Evolutionary conservation across 441 rosid genomes (phyloP).

Genomic region (Metrosideros polymorpha): DNA sequence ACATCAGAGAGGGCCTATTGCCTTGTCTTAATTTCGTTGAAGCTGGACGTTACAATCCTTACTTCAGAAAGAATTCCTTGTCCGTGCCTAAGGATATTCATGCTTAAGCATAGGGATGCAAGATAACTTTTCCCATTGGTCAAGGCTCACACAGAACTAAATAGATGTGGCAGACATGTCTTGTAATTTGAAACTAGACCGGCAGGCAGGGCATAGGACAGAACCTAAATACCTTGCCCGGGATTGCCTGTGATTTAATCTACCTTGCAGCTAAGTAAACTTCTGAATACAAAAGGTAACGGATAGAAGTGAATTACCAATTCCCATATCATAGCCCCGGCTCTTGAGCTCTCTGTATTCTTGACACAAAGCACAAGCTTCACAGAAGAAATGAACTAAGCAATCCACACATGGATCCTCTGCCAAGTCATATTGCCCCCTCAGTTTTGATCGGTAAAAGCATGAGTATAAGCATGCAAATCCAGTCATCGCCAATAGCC

Average conservation of each 20-base stretch:
- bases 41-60: neutral
- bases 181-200: neutral
- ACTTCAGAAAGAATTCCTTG: neutral
- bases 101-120: neutral
- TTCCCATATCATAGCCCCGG: constrained; percentile 40
- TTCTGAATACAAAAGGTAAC: neutral
- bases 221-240: neutral
- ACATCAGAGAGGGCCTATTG: neutral
- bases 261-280: neutral
- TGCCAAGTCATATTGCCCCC: constrained; percentile 35
- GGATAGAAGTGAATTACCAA: constrained; percentile 18
- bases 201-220: neutral
- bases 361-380: constrained; percentile 45
- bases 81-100: neutral
- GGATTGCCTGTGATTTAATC: neutral
- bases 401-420: constrained; percentile 48
- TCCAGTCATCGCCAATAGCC: constrained; percentile 8
- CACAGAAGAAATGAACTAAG: constrained; percentile 40
- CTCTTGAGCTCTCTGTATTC: constrained; percentile 46
- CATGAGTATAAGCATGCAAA: constrained; percentile 32
- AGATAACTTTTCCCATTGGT: neutral
- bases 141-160: neutral
- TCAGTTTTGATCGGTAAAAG: constrained; percentile 29
- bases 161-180: neutral
- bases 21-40: neutral